phyloP scores from a whole-genome alignment of 1,139 yeast species.

The Magnusiomyces suaveolens region DNA sequence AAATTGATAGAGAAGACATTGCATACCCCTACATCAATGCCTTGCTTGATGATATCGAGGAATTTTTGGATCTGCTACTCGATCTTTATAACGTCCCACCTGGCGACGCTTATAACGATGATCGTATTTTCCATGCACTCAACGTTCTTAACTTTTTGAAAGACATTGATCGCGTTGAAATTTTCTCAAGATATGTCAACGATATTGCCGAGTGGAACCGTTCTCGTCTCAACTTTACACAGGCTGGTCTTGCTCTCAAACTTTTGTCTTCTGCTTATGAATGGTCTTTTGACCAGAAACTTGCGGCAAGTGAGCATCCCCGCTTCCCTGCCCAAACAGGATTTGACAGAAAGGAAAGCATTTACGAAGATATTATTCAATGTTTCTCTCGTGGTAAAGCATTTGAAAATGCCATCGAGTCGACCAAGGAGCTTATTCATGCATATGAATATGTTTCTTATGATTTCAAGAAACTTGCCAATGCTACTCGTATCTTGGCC shows the following conservation, averaged over 20 bases:
- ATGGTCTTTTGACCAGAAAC: constrained; percentile 56
- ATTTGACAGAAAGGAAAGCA: constrained; percentile 70
- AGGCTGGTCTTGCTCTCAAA: constrained; percentile 76
- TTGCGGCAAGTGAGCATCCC: constrained; percentile 56
- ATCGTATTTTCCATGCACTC: constrained; percentile 70
- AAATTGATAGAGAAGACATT: constrained; percentile 59
- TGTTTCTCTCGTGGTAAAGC: constrained; percentile 65
- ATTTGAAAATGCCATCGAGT: constrained; percentile 66
- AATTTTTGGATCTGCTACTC: constrained; percentile 55
- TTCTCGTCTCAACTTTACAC: constrained; percentile 54
- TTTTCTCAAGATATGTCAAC: constrained; percentile 67
- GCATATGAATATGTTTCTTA: constrained; percentile 67
- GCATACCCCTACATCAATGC: constrained; percentile 45
- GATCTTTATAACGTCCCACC: constrained; percentile 68
- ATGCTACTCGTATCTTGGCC: constrained; percentile 61
- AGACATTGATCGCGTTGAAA: constrained; percentile 71
- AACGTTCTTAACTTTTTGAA: constrained; percentile 69
- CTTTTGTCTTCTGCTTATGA: constrained; percentile 65
- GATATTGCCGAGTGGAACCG: constrained; percentile 62
- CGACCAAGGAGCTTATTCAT: constrained; percentile 66
- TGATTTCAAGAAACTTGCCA: constrained; percentile 68
- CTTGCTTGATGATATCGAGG: constrained; percentile 49
- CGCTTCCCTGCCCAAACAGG: constrained; percentile 69
- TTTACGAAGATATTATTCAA: constrained; percentile 62
- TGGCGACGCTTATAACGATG: constrained; percentile 80